Base-by-base conservation (phyloP, 1,284 basidiomycete species). In the Schizophyllum commune region DNA sequence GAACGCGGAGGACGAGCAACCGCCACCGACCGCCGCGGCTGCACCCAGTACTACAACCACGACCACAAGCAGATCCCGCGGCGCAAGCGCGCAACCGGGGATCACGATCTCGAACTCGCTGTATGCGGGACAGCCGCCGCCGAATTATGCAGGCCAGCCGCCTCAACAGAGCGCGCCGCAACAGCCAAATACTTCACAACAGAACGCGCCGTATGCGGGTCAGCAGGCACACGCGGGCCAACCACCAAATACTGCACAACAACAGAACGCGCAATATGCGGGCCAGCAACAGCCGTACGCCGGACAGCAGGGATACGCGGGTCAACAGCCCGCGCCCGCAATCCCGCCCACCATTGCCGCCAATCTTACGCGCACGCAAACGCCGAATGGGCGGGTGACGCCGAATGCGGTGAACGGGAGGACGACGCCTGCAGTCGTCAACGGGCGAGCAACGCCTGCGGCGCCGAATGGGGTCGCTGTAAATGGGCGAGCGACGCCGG, bases 1-100 rank as follows among this genome's bases (percentile, higher is more conserved):
- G 62, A 69, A 71, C 52, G 71, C 68, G 32, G 71, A 69, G 63
- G 58, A 66, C 64, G 69, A 60, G 60, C 70, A 69, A 59, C 65
- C 67, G 13, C 65, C 72, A 11, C 67, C 71, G 13, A 63, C 67
- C 13, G 47, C 71, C 11, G 62, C 27, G 2, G 27, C 27, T 27
- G 27, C 27, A 27, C 27, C 27, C n/a, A n/a, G n/a, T n/a, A n/a
- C n/a, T 27, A 27, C 27, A 2, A 5, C 27, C 27, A 27, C 27
- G 2, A 27, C 27, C 3, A 3, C 27, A 27, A 27, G 27, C 27
- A 27, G 27, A 27, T 27, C 27, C 27, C 27, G 27, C 2, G 27
- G 27, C 27, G 27, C 27, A 5, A 27, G 27, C 27, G 27, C 27
- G 27, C 27, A 27, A 5, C 27, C 27, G 27, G 27, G 27, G 27